Percentiles rank a stretch among this genome's conserved stretches.
phyloP scores from a whole-genome alignment of 2,329 filamentous ascomycete genomes.

The Raffaelea albimanens region DNA sequence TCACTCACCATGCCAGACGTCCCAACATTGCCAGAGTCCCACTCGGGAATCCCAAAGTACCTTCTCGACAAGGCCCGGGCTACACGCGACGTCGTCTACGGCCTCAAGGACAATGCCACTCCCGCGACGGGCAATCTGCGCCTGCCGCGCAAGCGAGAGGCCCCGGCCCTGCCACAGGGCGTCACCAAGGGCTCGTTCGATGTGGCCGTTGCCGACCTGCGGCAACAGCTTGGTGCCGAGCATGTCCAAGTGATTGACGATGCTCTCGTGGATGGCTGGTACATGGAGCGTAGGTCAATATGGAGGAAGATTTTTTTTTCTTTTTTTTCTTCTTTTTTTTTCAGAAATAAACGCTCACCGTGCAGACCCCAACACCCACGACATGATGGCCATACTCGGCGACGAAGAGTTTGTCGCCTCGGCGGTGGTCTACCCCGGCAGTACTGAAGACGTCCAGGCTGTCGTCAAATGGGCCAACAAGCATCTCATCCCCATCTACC shows the following conservation, averaged over 20 bases:
- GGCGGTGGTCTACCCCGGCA: conserved; percentile 26
- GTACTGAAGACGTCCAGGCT: conserved; percentile 22
- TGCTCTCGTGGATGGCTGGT: conserved; percentile 30
- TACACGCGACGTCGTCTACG: conserved; percentile 24
- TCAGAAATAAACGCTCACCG: not conserved
- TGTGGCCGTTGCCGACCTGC: conserved; percentile 25
- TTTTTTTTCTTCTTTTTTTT: not conserved
- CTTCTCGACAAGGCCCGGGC: conserved; percentile 26
- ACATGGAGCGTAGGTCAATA: conserved; percentile 22
- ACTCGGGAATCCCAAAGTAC: conserved; percentile 28
- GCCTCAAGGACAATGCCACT: conserved; percentile 22
- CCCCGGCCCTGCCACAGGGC: conserved; percentile 28
- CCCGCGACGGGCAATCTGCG: conserved; percentile 5
- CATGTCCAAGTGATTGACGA: conserved; percentile 31
- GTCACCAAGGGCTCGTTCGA: conserved; percentile 21
- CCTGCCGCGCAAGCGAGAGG: conserved; percentile 16
- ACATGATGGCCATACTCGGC: conserved; percentile 31
- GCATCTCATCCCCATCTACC: conserved; percentile 24
- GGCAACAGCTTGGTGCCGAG: conserved; percentile 22
- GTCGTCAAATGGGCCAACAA: conserved; percentile 25
- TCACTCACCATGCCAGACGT: conserved; percentile 12
- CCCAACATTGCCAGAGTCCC: conserved; percentile 24
- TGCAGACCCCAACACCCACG: conserved; percentile 28
- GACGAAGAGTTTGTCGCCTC: conserved; percentile 36
- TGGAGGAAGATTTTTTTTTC: not conserved